Conservation (phyloP, 208 protist genomes). For the Wallacemonas sp. region DNA sequence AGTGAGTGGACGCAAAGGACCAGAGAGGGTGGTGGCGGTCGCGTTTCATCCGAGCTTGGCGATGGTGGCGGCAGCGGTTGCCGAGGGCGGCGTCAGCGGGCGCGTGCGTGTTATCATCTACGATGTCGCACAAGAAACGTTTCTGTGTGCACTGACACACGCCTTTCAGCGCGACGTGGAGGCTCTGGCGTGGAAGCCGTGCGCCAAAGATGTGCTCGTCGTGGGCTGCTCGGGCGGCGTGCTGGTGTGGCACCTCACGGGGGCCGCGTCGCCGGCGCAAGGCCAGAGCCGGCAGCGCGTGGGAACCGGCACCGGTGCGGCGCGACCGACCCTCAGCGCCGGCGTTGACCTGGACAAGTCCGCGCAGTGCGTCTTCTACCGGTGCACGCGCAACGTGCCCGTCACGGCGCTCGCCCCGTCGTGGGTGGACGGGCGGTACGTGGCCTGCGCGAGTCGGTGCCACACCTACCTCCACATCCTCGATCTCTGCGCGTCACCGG, state of each 20-base stretch:
- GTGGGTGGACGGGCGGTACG: constrained; percentile 43
- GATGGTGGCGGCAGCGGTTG: constrained; percentile 67
- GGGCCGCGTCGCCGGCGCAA: constrained; percentile 13
- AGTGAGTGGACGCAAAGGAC: constrained; percentile 17
- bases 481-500: constrained; percentile 41
- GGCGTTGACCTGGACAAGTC: constrained; percentile 14
- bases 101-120: constrained; percentile 62
- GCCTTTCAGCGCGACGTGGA: constrained; percentile 66
- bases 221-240: constrained; percentile 78
- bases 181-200: constrained; percentile 74
- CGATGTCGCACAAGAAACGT: constrained; percentile 38
- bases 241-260: constrained; percentile 66
- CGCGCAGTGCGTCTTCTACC: constrained; percentile 72
- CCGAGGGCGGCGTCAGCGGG: constrained; percentile 42
- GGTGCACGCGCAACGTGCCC: constrained; percentile 27
- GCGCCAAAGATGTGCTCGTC: constrained; percentile 57
- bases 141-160: constrained; percentile 61
- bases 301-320: not conserved
- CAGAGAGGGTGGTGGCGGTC: constrained; percentile 64
- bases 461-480: constrained; percentile 60
- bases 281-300: constrained; percentile 12
- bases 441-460: constrained; percentile 56
- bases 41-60: constrained; percentile 58
- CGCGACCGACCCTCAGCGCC: not conserved
- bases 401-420: constrained; percentile 62